Conservation (phyloP, 2,329 filamentous ascomycete species). For the Paraphaeosphaeria sporulosa region DNA sequence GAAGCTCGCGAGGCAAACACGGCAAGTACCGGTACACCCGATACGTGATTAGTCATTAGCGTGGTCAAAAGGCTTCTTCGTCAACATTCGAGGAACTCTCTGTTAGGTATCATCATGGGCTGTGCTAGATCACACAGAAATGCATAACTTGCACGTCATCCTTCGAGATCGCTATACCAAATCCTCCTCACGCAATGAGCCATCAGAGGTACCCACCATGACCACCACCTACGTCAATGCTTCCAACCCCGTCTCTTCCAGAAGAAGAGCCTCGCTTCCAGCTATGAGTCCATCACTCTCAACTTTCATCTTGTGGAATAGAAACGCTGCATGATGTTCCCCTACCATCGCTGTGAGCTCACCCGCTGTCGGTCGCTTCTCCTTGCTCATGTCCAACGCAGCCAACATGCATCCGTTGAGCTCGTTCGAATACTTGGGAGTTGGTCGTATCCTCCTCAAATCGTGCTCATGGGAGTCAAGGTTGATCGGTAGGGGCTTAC, state of each 20-base stretch:
- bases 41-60: constrained; percentile 2
- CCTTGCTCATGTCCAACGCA: constrained; percentile 19
- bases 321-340: constrained; percentile 15
- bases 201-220: too few relatives aligned
- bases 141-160: too few relatives aligned
- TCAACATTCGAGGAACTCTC: too few relatives aligned
- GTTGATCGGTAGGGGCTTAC: too few relatives aligned
- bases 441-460: constrained; percentile 16
- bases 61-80: background rate
- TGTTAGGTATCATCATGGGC: too few relatives aligned
- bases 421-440: constrained; percentile 24
- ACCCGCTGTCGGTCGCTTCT: constrained; percentile 17
- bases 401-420: constrained; percentile 27
- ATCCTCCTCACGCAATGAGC: too few relatives aligned
- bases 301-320: background rate
- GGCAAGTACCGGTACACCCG: background rate
- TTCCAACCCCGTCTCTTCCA: constrained; percentile 3
- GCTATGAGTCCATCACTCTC: constrained; percentile 8
- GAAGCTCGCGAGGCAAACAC: background rate
- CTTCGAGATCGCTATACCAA: too few relatives aligned
- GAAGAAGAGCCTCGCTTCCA: constrained; percentile 9
- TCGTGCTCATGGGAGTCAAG: background rate
- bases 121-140: too few relatives aligned
- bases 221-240: background rate
- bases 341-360: constrained; percentile 9